Conservation (phyloP, 2,329 filamentous ascomycete genomes). For the Pestalotiopsis sp. region DNA sequence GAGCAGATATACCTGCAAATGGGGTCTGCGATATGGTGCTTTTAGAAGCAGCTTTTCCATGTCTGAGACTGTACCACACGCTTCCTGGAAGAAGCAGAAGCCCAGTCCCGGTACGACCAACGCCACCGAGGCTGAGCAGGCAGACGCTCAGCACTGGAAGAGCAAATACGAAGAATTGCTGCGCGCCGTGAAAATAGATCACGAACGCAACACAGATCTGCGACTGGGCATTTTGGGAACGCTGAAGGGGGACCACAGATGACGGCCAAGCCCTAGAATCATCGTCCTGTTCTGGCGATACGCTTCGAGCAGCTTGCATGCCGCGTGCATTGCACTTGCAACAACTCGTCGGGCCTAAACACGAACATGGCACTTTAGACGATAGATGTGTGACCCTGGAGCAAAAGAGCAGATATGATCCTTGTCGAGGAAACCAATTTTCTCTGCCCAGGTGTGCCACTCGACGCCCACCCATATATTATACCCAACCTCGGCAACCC, state of each 20-base stretch:
- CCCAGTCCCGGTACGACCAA: slow-evolving; percentile 17
- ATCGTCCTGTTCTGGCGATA: too few relatives aligned
- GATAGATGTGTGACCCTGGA: too few relatives aligned
- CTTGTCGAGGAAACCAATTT: background rate
- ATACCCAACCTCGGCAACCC: background rate
- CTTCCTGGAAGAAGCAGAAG: slow-evolving; percentile 40
- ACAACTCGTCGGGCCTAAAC: too few relatives aligned
- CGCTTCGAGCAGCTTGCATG: too few relatives aligned
- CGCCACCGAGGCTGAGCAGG: slow-evolving; percentile 20
- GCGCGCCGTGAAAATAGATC: slow-evolving; percentile 59
- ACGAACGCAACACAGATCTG: slow-evolving; percentile 51
- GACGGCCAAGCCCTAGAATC: background rate
- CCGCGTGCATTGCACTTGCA: too few relatives aligned
- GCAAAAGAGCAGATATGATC: background rate
- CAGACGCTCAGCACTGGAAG: slow-evolving; percentile 48
- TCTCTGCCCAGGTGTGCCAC: background rate
- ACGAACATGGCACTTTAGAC: too few relatives aligned
- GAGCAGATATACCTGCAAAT: slow-evolving; percentile 53
- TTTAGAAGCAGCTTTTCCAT: slow-evolving; percentile 56
- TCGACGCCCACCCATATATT: background rate
- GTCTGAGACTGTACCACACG: slow-evolving; percentile 47
- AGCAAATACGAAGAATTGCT: slow-evolving; percentile 59
- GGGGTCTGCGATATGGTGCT: slow-evolving; percentile 59
- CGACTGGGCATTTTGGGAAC: slow-evolving; percentile 45
- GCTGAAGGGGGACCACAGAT: slow-evolving; percentile 22